phyloP scores from a whole-genome alignment of 2,329 filamentous ascomycete species.

The Penicillium sp. region DNA sequence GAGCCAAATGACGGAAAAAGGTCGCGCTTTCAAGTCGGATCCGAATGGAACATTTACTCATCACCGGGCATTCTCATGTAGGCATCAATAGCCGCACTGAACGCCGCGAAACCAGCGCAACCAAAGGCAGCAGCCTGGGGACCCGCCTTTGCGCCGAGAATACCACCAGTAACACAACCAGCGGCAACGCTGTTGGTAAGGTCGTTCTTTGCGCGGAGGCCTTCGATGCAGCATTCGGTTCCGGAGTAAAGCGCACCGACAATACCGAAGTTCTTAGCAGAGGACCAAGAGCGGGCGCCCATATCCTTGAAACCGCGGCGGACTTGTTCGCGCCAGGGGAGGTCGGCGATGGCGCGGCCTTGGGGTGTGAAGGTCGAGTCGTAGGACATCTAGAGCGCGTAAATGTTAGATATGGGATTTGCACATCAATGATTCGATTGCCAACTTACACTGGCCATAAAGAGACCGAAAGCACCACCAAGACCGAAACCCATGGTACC shows the following conservation, averaged over 20 bases:
- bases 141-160: slow-evolving; percentile 75
- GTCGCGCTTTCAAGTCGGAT: background rate
- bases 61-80: slow-evolving; percentile 69
- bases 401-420: background rate
- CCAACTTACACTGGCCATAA: slow-evolving; percentile 82
- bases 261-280: slow-evolving; percentile 88
- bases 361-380: slow-evolving; percentile 70
- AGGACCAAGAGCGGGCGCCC: slow-evolving; percentile 71
- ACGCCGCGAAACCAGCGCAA: slow-evolving; percentile 87
- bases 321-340: slow-evolving; percentile 78
- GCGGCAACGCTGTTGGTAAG: slow-evolving; percentile 76
- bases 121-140: slow-evolving; percentile 81
- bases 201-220: slow-evolving; percentile 83
- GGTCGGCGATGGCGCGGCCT: slow-evolving; percentile 48
- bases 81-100: slow-evolving; percentile 81
- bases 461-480: slow-evolving; percentile 87
- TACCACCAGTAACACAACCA: slow-evolving; percentile 83
- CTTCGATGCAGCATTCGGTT: slow-evolving; percentile 93
- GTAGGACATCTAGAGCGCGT: slow-evolving; percentile 72
- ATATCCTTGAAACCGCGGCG: slow-evolving; percentile 85
- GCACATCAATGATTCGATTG: background rate
- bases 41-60: slow-evolving; percentile 8
- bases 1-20: background rate
- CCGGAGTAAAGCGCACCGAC: slow-evolving; percentile 85
- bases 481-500: slow-evolving; percentile 91